phyloP scores from a whole-genome alignment of 768 basidiomycete genomes.

The Mycena metata region DNA sequence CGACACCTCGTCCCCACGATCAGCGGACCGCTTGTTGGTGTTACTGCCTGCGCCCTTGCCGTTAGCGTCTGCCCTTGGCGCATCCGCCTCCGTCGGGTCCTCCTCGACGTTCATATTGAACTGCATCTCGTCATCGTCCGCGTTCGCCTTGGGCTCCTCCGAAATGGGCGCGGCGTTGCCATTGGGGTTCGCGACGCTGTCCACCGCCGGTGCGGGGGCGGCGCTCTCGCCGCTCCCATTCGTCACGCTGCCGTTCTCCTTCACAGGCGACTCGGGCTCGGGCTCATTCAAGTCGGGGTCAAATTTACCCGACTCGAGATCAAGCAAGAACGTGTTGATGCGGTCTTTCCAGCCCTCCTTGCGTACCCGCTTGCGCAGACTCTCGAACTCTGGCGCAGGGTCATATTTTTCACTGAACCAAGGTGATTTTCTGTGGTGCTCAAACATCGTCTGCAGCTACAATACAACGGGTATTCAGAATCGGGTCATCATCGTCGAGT shows the following conservation, averaged over 20 bases:
- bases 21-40: slow-evolving; percentile 53
- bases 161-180: slow-evolving; percentile 49
- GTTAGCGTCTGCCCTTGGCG: slow-evolving; percentile 67
- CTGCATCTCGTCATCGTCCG: slow-evolving; percentile 80
- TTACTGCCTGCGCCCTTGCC: slow-evolving; percentile 63
- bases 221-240: slow-evolving; percentile 55
- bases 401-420: slow-evolving; percentile 99
- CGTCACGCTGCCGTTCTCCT: slow-evolving; percentile 57
- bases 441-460: slow-evolving; percentile 96
- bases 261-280: slow-evolving; percentile 68
- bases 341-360: slow-evolving; percentile 89
- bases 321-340: slow-evolving; percentile 78
- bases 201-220: slow-evolving; percentile 27
- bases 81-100: slow-evolving; percentile 73
- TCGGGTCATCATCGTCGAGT: slow-evolving; percentile 42
- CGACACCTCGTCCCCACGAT: slow-evolving; percentile 80
- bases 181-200: slow-evolving; percentile 52
- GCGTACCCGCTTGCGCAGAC: slow-evolving; percentile 82
- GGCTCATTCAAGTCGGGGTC: slow-evolving; percentile 81
- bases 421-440: slow-evolving; percentile 93
- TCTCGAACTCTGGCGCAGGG: slow-evolving; percentile 75
- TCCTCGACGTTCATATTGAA: slow-evolving; percentile 81
- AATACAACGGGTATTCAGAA: slow-evolving; percentile 51
- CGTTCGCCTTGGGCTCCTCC: slow-evolving; percentile 68
- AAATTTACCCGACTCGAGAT: slow-evolving; percentile 87